phyloP scores from a whole-genome alignment of 208 protist species.

The Crithidia bombi region DNA sequence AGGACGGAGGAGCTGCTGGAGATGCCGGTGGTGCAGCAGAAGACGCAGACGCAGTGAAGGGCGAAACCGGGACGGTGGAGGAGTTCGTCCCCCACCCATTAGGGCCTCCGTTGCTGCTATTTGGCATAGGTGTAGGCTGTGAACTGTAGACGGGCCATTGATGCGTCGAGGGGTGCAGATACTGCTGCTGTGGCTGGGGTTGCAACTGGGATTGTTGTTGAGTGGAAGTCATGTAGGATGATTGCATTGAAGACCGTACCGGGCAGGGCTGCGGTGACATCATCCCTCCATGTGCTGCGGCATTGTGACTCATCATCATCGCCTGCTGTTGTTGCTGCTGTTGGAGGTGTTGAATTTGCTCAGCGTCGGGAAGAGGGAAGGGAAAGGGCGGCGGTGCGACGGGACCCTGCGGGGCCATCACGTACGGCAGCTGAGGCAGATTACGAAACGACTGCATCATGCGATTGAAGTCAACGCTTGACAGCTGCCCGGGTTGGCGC shows the following conservation, averaged over 20 bases:
- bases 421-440: slow-evolving; percentile 24
- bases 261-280: not conserved
- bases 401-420: slow-evolving; percentile 17
- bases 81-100: not conserved
- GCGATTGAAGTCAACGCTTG: slow-evolving; percentile 8
- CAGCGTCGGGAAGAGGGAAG: slow-evolving; percentile 9
- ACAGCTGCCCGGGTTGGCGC: not conserved
- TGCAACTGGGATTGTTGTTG: not conserved
- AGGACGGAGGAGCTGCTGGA: not conserved
- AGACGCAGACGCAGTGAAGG: not conserved
- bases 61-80: not conserved
- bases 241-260: not conserved
- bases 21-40: not conserved
- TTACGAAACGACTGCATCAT: slow-evolving; percentile 17
- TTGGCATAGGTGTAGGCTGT: not conserved
- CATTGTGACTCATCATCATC: not conserved
- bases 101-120: not conserved
- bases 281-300: too few species aligned
- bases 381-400: slow-evolving; percentile 26
- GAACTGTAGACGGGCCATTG: not conserved
- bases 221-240: too few species aligned
- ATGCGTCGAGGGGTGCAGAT: not conserved
- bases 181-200: not conserved
- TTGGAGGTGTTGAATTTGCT: slow-evolving; percentile 3
- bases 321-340: slow-evolving; percentile 9